Base-by-base conservation (phyloP, 1,284 basidiomycete species). In the Fistulinella cinereoalba region DNA sequence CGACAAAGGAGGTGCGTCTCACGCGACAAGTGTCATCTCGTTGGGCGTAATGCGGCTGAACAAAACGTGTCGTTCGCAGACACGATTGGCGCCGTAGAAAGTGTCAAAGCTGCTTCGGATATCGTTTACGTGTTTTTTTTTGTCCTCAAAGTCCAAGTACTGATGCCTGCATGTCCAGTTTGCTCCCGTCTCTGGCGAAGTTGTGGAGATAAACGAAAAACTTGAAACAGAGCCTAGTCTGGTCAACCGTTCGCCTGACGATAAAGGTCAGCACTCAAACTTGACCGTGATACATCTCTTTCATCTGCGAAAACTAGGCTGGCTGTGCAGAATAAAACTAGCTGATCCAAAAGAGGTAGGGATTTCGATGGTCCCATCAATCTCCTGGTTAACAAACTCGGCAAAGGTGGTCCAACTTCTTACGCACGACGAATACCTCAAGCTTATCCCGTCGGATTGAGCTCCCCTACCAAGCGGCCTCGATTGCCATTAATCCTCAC, bases 101-200 rank as follows among this genome's bases (percentile, higher is more conserved):
- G 93, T 56, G 96, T 99, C 54, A 99, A 99, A 71, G 93, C 95
- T 33, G 93, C 94, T 27, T 97, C 94, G 7, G 95, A 97, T 68
- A 96, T 97, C 65, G 88, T 88, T 40, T 67, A 53, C 77, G 77
- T 59, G 50, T 37, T 39, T 37, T 24, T 4, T 32, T 46, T 44
- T 23, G 7, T 41, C 6, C 19, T 24, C n/a, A n/a, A 22, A 2
- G 4, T 37, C 23, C 11, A 29, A 33, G 22, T 43, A 36, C 53
- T 64, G 29, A 62, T 21, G 28, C 4, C 10, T 22, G 27, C 32
- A 27, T 15, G 15, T 50, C 16, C 50, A 91, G 88, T 99, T 92
- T 71, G 92, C 95, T 9, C 97, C 96, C 29, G 81, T 98, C 34
- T 91, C 92, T 6, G 97, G 96, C 11, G 77, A 76, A 15, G 73